Evolutionary conservation across 225 moss, liverwort and hornwort species (phyloP).

Genomic region (Marchantia paleacea): DNA sequence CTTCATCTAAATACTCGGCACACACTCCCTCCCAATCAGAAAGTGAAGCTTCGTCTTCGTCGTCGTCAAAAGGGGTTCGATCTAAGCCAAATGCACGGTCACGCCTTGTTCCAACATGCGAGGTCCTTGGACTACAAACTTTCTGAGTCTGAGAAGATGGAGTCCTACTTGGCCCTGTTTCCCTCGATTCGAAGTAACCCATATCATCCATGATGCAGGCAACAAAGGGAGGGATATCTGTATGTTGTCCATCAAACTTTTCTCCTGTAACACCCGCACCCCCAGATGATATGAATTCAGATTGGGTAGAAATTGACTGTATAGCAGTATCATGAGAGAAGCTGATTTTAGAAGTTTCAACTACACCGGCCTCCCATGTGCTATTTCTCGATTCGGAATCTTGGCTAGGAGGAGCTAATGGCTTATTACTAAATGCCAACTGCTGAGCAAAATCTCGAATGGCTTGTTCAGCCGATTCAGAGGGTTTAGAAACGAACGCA

Average conservation of each 20-base stretch:
- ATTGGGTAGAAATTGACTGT: not conserved
- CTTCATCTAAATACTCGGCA: conserved; percentile 30
- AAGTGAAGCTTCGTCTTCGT: conserved; percentile 41
- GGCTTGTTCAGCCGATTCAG: conserved; percentile 36
- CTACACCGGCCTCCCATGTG: not conserved
- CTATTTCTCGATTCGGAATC: not conserved
- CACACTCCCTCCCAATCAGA: conserved; percentile 51
- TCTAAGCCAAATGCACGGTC: conserved; percentile 7
- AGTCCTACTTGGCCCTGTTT: conserved; percentile 1
- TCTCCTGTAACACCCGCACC: not conserved
- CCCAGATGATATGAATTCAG: not conserved
- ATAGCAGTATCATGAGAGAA: not conserved
- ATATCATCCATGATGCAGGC: conserved; percentile 44
- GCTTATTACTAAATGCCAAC: conserved; percentile 16
- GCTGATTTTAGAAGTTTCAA: not conserved
- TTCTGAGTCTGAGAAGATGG: not conserved
- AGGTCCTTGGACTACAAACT: not conserved
- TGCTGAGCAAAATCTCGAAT: conserved; percentile 34
- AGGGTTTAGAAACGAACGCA: conserved; percentile 49
- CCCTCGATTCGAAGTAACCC: conserved; percentile 28
- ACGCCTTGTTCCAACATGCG: not conserved
- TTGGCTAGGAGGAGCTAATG: not conserved
- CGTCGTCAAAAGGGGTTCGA: conserved; percentile 13
- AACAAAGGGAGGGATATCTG: conserved; percentile 31
- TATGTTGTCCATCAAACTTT: not conserved